Conservation (phyloP, 2,329 filamentous ascomycete species). For the Microsporum canis region DNA sequence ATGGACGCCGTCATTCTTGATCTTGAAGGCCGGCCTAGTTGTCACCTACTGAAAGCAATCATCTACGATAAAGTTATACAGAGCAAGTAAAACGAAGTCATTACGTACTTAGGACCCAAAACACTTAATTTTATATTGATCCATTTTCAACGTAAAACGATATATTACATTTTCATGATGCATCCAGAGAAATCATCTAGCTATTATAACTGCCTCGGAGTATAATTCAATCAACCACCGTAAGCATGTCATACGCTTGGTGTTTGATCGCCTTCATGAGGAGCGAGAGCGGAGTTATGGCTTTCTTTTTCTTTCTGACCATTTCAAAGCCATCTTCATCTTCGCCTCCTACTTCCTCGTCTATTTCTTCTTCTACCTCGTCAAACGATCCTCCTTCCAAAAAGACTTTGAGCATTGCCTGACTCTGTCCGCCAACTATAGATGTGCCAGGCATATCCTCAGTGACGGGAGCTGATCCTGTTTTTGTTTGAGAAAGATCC, state of each 20-base stretch:
- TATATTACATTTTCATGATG: neutral
- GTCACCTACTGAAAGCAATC: neutral
- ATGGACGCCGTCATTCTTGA: constrained; percentile 6
- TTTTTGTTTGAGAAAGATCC: constrained; percentile 6
- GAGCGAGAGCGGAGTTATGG: constrained; percentile 20
- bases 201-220: neutral
- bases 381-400: constrained; percentile 36
- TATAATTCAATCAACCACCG: constrained; percentile 41
- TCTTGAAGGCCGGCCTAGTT: neutral
- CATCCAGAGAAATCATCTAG: neutral
- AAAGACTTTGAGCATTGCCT: constrained; percentile 48
- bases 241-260: constrained; percentile 45
- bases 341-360: constrained; percentile 17
- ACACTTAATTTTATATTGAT: no score
- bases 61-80: no score
- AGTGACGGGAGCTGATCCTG: constrained; percentile 7
- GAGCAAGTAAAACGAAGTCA: no score
- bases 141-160: no score
- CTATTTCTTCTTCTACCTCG: constrained; percentile 24
- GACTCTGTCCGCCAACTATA: constrained; percentile 19
- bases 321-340: constrained; percentile 4
- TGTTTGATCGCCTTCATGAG: constrained; percentile 44
- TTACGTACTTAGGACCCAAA: no score
- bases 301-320: constrained; percentile 25
- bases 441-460: constrained; percentile 12